Evolutionary conservation across 2,329 filamentous ascomycete genomes (phyloP).

Genomic region (Parasarocladium wereldwijsianum): DNA sequence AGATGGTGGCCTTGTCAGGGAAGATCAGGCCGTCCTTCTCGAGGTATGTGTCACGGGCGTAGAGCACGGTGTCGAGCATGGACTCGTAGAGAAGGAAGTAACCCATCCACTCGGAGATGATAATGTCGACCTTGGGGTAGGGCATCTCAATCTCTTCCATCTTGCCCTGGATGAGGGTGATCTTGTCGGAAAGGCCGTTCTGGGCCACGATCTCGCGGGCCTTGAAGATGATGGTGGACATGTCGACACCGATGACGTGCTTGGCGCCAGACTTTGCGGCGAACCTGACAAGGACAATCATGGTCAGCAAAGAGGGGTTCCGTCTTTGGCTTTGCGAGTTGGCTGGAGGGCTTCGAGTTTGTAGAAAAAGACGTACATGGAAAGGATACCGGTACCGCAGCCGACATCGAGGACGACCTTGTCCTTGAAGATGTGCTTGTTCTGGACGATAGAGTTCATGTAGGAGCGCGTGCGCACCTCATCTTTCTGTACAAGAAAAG

Average conservation of each 20-base stretch:
- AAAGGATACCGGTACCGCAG: constrained; percentile 93
- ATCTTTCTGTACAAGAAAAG: constrained; percentile 59
- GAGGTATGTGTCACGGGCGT: constrained; percentile 88
- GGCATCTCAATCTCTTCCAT: constrained; percentile 97
- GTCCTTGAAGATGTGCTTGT: constrained; percentile 81
- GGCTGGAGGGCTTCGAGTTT: constrained; percentile 2
- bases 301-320: constrained; percentile 2
- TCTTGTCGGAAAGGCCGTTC: constrained; percentile 90
- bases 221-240: constrained; percentile 99
- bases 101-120: constrained; percentile 99
- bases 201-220: constrained; percentile 83
- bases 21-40: constrained; percentile 82
- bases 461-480: constrained; percentile 94
- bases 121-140: constrained; percentile 94
- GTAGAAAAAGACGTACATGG: constrained; percentile 55
- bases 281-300: constrained; percentile 49
- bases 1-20: constrained; percentile 97
- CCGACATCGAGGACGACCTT: constrained; percentile 87
- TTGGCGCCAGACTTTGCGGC: constrained; percentile 91
- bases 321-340: constrained; percentile 1
- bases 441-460: constrained; percentile 95
- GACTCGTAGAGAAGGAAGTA: constrained; percentile 98
- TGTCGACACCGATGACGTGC: constrained; percentile 97
- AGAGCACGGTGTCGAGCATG: constrained; percentile 97
- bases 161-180: constrained; percentile 95